phyloP scores from a whole-genome alignment of 352 stramenopile species.

The Phytophthora kernoviae region DNA sequence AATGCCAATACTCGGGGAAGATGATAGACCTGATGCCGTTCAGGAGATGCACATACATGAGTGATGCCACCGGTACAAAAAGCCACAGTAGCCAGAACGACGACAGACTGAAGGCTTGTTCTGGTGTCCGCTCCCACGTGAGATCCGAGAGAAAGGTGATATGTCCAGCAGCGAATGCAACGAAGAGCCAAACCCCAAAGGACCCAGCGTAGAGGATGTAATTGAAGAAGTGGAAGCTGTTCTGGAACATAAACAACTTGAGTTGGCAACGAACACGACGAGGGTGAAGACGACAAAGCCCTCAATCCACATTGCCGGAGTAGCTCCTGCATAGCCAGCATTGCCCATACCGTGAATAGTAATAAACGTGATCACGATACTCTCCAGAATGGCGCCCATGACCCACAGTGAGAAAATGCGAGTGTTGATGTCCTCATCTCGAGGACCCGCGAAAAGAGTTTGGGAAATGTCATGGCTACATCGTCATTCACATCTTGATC shows the following conservation, averaged over 20 bases:
- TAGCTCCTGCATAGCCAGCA: constrained; percentile 36
- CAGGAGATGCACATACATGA: constrained; percentile 57
- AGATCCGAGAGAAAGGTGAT: constrained; percentile 66
- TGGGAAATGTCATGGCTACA: constrained; percentile 71
- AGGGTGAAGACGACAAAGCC: constrained; percentile 85
- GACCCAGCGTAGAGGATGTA: constrained; percentile 69
- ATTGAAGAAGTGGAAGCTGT: constrained; percentile 76
- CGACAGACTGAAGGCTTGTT: constrained; percentile 57
- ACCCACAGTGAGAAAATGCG: constrained; percentile 74
- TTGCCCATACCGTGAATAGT: constrained; percentile 50
- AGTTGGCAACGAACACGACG: constrained; percentile 75
- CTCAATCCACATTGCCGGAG: constrained; percentile 74
- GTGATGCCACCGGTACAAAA: constrained; percentile 54
- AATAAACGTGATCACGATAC: constrained; percentile 71
- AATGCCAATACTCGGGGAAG: constrained; percentile 80
- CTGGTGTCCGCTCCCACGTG: constrained; percentile 73
- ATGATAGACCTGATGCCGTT: constrained; percentile 63
- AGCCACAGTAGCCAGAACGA: constrained; percentile 68
- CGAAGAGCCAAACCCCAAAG: constrained; percentile 61
- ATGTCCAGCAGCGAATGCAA: constrained; percentile 61
- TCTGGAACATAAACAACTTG: constrained; percentile 84
- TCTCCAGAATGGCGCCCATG: constrained; percentile 70
- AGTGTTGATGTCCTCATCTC: constrained; percentile 72
- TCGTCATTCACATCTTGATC: constrained; percentile 76
- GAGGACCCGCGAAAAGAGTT: constrained; percentile 63